Base-by-base conservation (phyloP, 495 filamentous ascomycete genomes). In the Trichodelitschia bisporula region DNA sequence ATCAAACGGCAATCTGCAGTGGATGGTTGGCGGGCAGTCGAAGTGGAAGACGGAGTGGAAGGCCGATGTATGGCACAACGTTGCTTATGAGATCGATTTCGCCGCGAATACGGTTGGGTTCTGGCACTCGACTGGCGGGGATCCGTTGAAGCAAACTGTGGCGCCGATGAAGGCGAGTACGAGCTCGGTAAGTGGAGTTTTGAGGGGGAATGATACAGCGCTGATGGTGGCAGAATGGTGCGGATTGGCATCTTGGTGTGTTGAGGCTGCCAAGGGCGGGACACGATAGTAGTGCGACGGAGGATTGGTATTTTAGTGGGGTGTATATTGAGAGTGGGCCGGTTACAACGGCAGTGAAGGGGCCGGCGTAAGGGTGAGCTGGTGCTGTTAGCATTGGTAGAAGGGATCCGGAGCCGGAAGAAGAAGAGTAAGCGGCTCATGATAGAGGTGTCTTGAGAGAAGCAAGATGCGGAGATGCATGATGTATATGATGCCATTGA, bases 271-370 rank as follows among this genome's bases (percentile, higher is more conserved):
- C 70, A 12, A 57, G 65, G 33, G 55, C 53, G 9, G 61, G 62
- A 11, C 55, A 56, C 26, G 42, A 55, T 15, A 61, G 64, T 31
- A 46, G 47, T 4, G 45, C 41, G 1, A 43, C 48, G 3, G 62
- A 78, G 57, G 71, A 77, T 43, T 76, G 66, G 58, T 77, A 62
- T 44, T 78, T 72, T 50, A 69, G 63, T 14, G 74, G 73, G 14
- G 63, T 77, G 13, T 77, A 69, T 35, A 56, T 77, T 33, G 72
- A 80, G 57, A 59, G 51, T 23, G 70, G 62, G 1, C 38, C 54
- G 0, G 51, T 77, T 30, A 77, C 65, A 1, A 70, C 66, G 5
- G 34, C 51, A 3, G 55, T 75, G 8, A 31, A 6, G 8, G 27
- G 27, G 9, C 27, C 27, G n/a, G n/a, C n/a, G n/a, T n/a, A n/a